Evolutionary conservation across 177 flowering plant species (phyloP).

Genomic region (Vitis hybrid): DNA sequence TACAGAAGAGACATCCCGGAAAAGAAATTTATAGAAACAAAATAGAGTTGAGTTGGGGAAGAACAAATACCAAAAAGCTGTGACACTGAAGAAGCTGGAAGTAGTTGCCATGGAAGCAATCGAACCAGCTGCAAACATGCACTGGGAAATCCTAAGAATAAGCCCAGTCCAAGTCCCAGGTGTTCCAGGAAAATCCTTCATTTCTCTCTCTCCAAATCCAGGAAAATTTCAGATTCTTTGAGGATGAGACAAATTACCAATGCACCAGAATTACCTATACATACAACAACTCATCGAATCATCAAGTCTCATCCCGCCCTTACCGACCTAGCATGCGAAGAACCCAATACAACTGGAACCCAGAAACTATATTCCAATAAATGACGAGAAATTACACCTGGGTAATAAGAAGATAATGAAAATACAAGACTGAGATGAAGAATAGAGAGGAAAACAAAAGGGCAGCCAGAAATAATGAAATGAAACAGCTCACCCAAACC

Average conservation of each 20-base stretch:
- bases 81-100: slow-evolving; percentile 42
- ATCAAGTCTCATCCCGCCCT: too few species aligned
- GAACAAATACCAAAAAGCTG: slow-evolving; percentile 70
- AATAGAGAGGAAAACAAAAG: too few species aligned
- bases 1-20: too few species aligned
- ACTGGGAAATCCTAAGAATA: slow-evolving; percentile 57
- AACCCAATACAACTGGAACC: too few species aligned
- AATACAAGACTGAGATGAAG: too few species aligned
- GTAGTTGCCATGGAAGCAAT: slow-evolving; percentile 60
- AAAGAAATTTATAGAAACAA: background rate
- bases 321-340: too few species aligned
- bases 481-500: too few species aligned
- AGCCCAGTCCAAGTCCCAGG: slow-evolving; percentile 77
- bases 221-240: slow-evolving; percentile 11
- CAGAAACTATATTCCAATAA: too few species aligned
- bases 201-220: slow-evolving; percentile 21
- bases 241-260: background rate
- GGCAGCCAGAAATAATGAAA: too few species aligned
- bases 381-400: too few species aligned
- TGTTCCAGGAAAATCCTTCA: slow-evolving; percentile 74
- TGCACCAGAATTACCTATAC: background rate
- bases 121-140: slow-evolving; percentile 59
- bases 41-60: background rate
- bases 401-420: too few species aligned
- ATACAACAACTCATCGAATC: background rate